These are phyloP conservation scores for Myrmaecium sp. DNA, from an alignment of 2,329 filamentous ascomycete genomes.

Conservation along the genomic window DNA sequence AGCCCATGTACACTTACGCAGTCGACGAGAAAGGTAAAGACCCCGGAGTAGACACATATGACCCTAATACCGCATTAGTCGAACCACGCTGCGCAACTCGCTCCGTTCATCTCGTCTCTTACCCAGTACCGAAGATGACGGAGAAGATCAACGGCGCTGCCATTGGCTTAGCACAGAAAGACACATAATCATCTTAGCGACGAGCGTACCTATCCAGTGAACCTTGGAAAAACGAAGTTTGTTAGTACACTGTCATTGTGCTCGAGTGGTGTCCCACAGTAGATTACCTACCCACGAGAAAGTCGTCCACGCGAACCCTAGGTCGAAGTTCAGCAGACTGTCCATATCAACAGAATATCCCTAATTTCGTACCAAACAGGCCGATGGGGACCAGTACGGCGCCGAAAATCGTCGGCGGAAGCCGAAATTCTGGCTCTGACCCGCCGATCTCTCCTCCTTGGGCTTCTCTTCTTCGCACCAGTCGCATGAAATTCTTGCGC, in stretches of 20 bases:
- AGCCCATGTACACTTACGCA: conserved; percentile 22
- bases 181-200: conserved; percentile 9
- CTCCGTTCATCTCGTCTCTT: conserved; percentile 7
- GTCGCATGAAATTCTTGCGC: conserved; percentile 39
- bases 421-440: conserved; percentile 72
- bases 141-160: conserved; percentile 34
- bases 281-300: conserved; percentile 51
- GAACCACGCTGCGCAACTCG: conserved; percentile 8
- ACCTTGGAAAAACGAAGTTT: conserved; percentile 24
- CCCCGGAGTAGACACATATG: conserved; percentile 62
- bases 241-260: conserved; percentile 38
- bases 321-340: conserved; percentile 8
- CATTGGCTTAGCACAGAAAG: conserved; percentile 11
- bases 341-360: conserved; percentile 5
- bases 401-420: conserved; percentile 53
- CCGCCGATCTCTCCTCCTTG: conserved; percentile 36
- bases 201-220: conserved; percentile 34
- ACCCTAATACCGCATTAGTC: conserved; percentile 43
- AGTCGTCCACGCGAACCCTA: conserved; percentile 67
- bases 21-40: conserved; percentile 77
- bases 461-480: conserved; percentile 37
- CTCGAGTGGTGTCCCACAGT: conserved; percentile 31
- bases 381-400: conserved; percentile 61
- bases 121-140: conserved; percentile 29
- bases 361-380: conserved; percentile 46